Evolutionary conservation across 176 grass and related monocot genomes (phyloP).

Genomic region (Bolboschoenus planiculmis): DNA sequence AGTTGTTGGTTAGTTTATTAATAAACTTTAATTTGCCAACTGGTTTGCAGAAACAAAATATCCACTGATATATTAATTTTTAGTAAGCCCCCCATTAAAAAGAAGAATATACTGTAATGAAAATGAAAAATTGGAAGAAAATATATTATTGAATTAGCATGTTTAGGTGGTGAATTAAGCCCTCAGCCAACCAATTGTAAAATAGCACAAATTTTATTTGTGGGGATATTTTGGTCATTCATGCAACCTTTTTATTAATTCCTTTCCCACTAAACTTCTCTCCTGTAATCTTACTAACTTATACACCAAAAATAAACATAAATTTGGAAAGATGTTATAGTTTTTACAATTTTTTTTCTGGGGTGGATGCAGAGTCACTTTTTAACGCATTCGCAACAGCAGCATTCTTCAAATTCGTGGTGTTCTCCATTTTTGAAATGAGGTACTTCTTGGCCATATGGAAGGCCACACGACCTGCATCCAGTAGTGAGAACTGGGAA

Average conservation of each 20-base stretch:
- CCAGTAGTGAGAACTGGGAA: slow-evolving; percentile 93
- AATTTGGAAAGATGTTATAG: background rate
- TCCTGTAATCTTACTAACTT: background rate
- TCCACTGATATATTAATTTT: background rate
- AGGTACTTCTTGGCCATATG: slow-evolving; percentile 97
- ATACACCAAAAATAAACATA: background rate
- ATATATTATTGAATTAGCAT: background rate
- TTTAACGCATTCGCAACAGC: slow-evolving; percentile 99
- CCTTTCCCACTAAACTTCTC: background rate
- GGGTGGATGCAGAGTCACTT: slow-evolving; percentile 71
- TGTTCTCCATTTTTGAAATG: slow-evolving; percentile 99
- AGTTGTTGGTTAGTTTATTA: slow-evolving; percentile 82
- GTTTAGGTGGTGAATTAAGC: background rate
- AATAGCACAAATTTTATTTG: background rate
- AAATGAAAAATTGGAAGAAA: background rate
- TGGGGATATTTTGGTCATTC: background rate
- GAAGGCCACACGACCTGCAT: slow-evolving; percentile 87
- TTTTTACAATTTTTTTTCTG: slow-evolving; percentile 2
- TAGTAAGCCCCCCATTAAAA: background rate
- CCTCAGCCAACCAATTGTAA: background rate
- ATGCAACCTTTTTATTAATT: background rate
- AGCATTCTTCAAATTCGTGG: slow-evolving; percentile 97
- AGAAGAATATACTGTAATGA: background rate
- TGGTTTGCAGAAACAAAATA: background rate
- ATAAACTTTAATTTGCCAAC: background rate